Evolutionary conservation across 2,329 filamentous ascomycete genomes (phyloP), one percentile per base, ranked within the genome.

Genomic region (Geosmithia morbida): DNA sequence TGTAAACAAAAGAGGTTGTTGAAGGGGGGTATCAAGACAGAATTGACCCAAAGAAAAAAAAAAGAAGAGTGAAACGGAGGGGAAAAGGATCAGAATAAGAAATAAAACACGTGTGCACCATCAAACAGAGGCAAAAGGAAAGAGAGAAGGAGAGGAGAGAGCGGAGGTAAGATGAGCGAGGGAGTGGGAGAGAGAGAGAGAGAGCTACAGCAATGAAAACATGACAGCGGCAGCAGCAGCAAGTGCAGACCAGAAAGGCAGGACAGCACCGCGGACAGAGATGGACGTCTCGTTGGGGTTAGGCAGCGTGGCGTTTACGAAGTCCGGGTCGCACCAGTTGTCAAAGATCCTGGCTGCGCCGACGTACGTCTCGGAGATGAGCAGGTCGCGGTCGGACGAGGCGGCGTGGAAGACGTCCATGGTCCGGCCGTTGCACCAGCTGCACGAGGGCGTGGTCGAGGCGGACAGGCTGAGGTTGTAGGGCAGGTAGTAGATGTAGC

Each of bases 401-500:
- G 82, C 83, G 1, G 75, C 65, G 47, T 84, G 79, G 62, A 85
- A 96, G 17, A 94, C 75, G 22, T 72, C 72, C 87, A 97, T 94
- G 4, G 85, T 90, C 51, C 85, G 71, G 57, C 81, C 72, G 42
- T 92, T 70, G 61, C 92, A 97, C 41, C 67, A 66, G 55, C 77
- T 81, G 67, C 92, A 98, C 1, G 74, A 78, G 1, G 88, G 86
- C n/a, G 72, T 69, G 22, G 81, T 77, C 19, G 74, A 74, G 14
- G 69, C 71, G 0, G 86, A 85, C 13, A 96, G 67, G 1, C 71
- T 63, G 41, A 81, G 73, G 50, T 92, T 92, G 48, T 94, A 73
- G 0, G 89, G 86, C 2, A 97, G 69, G 57, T 84, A 90, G 66
- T 96, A 98, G 37, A 92, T 74, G 58, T 89, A 90, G 33, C 79